Conservation (phyloP, 1,284 basidiomycete species). For the Rhodotorula sp. region DNA sequence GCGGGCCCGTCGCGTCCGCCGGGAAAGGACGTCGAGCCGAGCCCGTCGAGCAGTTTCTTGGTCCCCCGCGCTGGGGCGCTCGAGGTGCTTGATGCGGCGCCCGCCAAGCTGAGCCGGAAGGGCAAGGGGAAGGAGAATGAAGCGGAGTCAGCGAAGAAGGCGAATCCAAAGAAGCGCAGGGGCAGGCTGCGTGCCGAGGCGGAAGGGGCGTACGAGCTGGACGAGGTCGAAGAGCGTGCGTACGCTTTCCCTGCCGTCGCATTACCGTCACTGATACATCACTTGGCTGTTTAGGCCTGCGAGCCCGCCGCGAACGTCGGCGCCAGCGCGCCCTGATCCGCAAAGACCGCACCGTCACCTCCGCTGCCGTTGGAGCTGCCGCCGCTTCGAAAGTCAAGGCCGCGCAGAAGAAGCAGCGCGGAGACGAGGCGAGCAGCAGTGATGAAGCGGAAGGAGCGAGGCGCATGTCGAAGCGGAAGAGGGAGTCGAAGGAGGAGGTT, state of each 20-base stretch:
- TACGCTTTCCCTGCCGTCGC: neutral
- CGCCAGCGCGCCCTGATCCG: conserved; percentile 31
- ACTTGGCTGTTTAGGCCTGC: conserved; percentile 1
- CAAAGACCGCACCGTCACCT: conserved; percentile 29
- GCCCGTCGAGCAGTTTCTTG: conserved; percentile 13
- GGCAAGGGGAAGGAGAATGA: neutral
- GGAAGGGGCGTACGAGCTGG: conserved; percentile 15
- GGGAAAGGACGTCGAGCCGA: neutral
- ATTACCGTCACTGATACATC: neutral
- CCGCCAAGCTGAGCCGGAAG: neutral
- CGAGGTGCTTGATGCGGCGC: neutral
- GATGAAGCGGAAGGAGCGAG: neutral
- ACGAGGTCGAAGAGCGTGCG: conserved; percentile 30
- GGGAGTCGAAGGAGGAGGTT: neutral
- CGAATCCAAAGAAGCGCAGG: neutral
- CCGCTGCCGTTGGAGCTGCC: conserved; percentile 19
- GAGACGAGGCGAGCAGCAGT: neutral
- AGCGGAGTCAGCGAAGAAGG: neutral
- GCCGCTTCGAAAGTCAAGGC: conserved; percentile 21
- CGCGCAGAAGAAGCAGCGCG: neutral
- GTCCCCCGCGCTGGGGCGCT: conserved; percentile 1
- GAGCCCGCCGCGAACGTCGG: conserved; percentile 29
- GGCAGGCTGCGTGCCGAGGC: conserved; percentile 8
- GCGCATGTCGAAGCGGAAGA: conserved; percentile 8
- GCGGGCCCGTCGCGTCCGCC: too few species aligned